These are phyloP conservation scores for Zasmidium cellare DNA, from an alignment of 2,329 filamentous ascomycete genomes.

Conservation along the genomic window DNA sequence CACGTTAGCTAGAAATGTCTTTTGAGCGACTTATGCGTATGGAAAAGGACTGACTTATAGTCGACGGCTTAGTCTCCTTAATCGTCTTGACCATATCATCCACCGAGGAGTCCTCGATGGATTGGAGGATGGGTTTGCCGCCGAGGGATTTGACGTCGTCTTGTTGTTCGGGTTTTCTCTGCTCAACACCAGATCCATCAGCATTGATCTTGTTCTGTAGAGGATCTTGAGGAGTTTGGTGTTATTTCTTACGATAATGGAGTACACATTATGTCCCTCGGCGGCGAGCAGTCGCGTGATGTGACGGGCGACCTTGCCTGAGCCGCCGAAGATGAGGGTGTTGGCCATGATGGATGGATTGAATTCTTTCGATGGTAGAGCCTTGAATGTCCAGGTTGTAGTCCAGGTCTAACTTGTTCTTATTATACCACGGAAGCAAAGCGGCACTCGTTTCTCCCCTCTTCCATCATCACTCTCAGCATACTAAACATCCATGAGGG, in stretches of 20 bases:
- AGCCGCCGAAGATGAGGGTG: conserved; percentile 38
- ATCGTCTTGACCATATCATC: conserved; percentile 41
- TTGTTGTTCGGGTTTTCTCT: conserved; percentile 29
- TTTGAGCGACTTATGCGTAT: too few species aligned
- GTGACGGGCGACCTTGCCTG: conserved; percentile 38
- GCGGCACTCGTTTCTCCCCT: not conserved
- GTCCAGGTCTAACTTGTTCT: too few species aligned
- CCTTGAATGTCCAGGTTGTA: too few species aligned
- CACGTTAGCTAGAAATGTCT: too few species aligned
- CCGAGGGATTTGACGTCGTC: conserved; percentile 41
- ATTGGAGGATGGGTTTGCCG: conserved; percentile 45
- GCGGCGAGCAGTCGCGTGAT: conserved; percentile 33
- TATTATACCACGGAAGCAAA: too few species aligned
- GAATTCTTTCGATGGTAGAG: too few species aligned
- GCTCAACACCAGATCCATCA: not conserved
- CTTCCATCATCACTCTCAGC: not conserved
- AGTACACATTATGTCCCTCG: conserved; percentile 33
- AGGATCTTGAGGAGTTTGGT: too few species aligned
- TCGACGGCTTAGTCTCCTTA: conserved; percentile 34
- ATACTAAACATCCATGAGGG: not conserved
- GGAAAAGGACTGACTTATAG: conserved; percentile 16
- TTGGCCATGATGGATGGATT: conserved; percentile 23
- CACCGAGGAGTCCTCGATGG: conserved; percentile 42
- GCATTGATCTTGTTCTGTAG: conserved; percentile 29
- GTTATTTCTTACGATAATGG: conserved; percentile 36